Evolutionary conservation across 148 eudicot species (phyloP).

Genomic region (Nepenthes gracilis): DNA sequence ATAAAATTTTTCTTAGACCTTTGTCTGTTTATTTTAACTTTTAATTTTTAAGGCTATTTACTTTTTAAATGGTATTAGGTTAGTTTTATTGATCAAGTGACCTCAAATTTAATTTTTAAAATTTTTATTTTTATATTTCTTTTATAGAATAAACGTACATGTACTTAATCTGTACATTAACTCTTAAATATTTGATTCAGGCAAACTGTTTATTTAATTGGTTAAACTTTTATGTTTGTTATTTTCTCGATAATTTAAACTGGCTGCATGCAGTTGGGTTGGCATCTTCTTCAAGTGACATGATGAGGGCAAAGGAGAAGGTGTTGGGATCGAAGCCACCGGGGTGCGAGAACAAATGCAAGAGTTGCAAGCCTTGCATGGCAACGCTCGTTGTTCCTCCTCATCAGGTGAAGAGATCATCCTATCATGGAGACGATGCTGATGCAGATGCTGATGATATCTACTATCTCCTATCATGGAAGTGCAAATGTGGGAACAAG

Average conservation of each 20-base stretch:
- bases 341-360: slow-evolving; percentile 21
- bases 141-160: too few species aligned
- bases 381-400: slow-evolving; percentile 17
- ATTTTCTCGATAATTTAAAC: neutral
- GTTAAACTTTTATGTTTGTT: neutral
- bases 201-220: too few species aligned
- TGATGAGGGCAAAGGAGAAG: slow-evolving; percentile 1
- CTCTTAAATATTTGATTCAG: too few species aligned
- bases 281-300: neutral
- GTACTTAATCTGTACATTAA: too few species aligned
- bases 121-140: too few species aligned
- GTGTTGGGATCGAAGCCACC: slow-evolving; percentile 32
- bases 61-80: too few species aligned
- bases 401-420: neutral
- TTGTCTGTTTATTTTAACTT: too few species aligned
- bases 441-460: slow-evolving; percentile 10
- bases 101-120: too few species aligned
- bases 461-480: slow-evolving; percentile 29
- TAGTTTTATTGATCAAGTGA: too few species aligned
- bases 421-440: neutral
- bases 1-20: too few species aligned
- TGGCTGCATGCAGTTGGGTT: too few species aligned
- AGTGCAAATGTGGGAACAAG: slow-evolving; percentile 30
- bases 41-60: too few species aligned
- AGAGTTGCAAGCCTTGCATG: slow-evolving; percentile 22